Conservation (phyloP, 768 basidiomycete genomes). For the Macrolepiota dolichaula region DNA sequence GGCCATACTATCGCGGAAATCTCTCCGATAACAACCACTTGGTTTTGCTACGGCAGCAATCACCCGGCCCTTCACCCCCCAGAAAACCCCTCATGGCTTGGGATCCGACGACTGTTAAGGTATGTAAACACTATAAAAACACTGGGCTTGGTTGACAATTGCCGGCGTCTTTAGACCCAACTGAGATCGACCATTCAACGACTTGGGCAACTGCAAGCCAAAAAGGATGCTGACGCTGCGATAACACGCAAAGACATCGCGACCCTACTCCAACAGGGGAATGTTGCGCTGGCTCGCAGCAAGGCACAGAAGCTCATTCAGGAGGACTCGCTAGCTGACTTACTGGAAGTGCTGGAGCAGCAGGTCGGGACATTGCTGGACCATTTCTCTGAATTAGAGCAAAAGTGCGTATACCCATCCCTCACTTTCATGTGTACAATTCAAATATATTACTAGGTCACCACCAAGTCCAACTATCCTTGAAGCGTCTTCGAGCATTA, state of each 20-base stretch:
- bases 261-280: slow-evolving; percentile 57
- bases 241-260: slow-evolving; percentile 69
- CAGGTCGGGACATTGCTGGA: slow-evolving; percentile 60
- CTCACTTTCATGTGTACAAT: background rate
- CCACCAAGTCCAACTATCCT: slow-evolving; percentile 47
- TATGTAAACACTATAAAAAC: slow-evolving; percentile 15
- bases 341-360: slow-evolving; percentile 67
- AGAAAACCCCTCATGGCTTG: slow-evolving; percentile 21
- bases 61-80: background rate
- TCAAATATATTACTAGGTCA: slow-evolving; percentile 24
- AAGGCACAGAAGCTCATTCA: slow-evolving; percentile 67
- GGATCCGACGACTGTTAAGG: slow-evolving; percentile 36
- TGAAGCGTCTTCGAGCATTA: slow-evolving; percentile 70
- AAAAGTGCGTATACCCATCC: slow-evolving; percentile 30
- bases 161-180: slow-evolving; percentile 42
- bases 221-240: slow-evolving; percentile 60
- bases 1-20: background rate
- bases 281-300: slow-evolving; percentile 61
- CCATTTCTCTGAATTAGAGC: slow-evolving; percentile 54
- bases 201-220: slow-evolving; percentile 67
- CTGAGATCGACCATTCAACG: slow-evolving; percentile 61
- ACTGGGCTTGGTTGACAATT: background rate
- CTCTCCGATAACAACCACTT: background rate
- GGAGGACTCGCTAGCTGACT: slow-evolving; percentile 57
- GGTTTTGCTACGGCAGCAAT: background rate